A percentile compares a stretch with the other conserved stretches of the same genome.
phyloP scores from a whole-genome alignment of 2,329 filamentous ascomycete species.

The Hirsutella minnesotensis region DNA sequence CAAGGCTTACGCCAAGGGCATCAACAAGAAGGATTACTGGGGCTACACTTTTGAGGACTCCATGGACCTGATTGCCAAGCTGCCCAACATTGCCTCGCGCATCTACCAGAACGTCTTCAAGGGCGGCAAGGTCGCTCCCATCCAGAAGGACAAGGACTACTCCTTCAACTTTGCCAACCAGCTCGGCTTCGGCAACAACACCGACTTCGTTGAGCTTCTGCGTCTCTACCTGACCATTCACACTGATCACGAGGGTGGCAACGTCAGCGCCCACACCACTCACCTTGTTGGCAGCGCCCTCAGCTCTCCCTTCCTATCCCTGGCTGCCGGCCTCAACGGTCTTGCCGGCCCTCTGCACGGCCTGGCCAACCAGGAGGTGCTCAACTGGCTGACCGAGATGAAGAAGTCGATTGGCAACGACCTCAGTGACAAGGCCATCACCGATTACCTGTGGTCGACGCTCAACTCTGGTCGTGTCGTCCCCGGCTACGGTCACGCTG shows the following conservation, averaged over 20 bases:
- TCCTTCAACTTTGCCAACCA: slow-evolving; percentile 99
- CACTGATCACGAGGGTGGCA: slow-evolving; percentile 99
- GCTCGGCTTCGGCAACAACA: slow-evolving; percentile 90
- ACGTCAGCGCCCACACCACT: slow-evolving; percentile 96
- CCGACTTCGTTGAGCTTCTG: slow-evolving; percentile 96
- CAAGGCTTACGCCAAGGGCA: slow-evolving; percentile 97
- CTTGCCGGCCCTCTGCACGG: slow-evolving; percentile 97
- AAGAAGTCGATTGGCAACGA: slow-evolving; percentile 91
- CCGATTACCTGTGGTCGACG: slow-evolving; percentile 96
- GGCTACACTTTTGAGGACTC: slow-evolving; percentile 98
- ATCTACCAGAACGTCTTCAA: slow-evolving; percentile 99
- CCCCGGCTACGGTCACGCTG: slow-evolving; percentile 95
- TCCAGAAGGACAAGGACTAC: slow-evolving; percentile 99
- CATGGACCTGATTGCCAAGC: slow-evolving; percentile 99
- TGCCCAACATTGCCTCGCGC: slow-evolving; percentile 91
- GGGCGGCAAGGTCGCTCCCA: slow-evolving; percentile 91
- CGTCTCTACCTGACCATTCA: slow-evolving; percentile 99
- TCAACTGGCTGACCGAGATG: slow-evolving; percentile 99
- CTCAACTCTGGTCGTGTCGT: slow-evolving; percentile 93
- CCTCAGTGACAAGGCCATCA: slow-evolving; percentile 91
- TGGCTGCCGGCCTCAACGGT: slow-evolving; percentile 94
- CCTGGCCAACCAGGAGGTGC: slow-evolving; percentile 98
- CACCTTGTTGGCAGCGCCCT: slow-evolving; percentile 94
- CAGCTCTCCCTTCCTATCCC: slow-evolving; percentile 93
- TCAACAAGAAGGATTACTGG: slow-evolving; percentile 99